A percentile compares a stretch with the other conserved stretches of the same genome.
Evolutionary conservation across 2,329 filamentous ascomycete genomes (phyloP).

Genomic region (Paecilomyces formosus): DNA sequence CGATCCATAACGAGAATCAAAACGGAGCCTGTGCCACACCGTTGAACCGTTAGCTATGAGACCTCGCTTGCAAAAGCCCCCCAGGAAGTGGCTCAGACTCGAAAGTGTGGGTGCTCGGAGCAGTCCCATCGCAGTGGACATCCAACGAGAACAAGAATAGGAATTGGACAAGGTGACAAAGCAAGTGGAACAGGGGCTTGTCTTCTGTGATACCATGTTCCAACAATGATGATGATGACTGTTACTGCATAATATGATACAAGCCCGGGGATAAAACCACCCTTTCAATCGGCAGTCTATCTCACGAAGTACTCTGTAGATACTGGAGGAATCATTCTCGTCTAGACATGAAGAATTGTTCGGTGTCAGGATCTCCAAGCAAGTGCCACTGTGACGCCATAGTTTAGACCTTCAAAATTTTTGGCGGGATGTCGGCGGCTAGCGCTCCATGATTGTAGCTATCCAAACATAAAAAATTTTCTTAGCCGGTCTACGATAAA

Average conservation of each 20-base stretch:
- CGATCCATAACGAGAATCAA: neutral
- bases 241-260: neutral
- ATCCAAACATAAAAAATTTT: neutral
- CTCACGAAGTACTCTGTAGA: neutral
- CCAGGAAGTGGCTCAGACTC: neutral
- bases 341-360: neutral
- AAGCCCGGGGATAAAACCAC: neutral
- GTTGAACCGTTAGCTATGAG: neutral
- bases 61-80: neutral
- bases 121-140: neutral
- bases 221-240: neutral
- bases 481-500: neutral
- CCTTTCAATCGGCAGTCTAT: neutral
- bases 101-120: neutral
- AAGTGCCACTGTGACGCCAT: neutral
- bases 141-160: neutral
- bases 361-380: neutral
- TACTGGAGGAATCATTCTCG: no score
- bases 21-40: conserved; percentile 2
- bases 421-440: neutral
- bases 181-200: neutral
- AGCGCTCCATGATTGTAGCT: neutral
- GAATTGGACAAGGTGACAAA: neutral
- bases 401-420: neutral
- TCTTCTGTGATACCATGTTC: neutral